These are phyloP conservation scores for Kuraishia capsulata DNA, from an alignment of 805 yeast species.

Conservation along the genomic window DNA sequence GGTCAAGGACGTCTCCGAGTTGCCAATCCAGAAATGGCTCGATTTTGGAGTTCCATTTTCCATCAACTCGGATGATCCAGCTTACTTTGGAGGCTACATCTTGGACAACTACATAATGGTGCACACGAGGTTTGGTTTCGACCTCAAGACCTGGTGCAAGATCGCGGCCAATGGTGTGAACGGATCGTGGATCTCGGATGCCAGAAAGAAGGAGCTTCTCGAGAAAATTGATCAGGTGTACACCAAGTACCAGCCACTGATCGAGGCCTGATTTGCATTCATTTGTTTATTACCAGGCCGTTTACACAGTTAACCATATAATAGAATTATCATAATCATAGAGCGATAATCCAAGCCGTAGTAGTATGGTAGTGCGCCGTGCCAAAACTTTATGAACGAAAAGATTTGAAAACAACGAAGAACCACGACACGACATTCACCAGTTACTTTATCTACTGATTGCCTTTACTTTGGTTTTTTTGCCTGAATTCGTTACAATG, in stretches of 20 bases:
- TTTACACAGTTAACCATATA: neutral
- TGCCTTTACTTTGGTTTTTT: too few species aligned
- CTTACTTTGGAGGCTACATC: conserved; percentile 81
- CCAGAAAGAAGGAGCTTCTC: conserved; percentile 39
- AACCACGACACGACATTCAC: too few species aligned
- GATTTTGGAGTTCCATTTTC: conserved; percentile 63
- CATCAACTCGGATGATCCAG: conserved; percentile 72
- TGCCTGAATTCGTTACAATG: too few species aligned
- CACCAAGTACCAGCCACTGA: conserved; percentile 15
- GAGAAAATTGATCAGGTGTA: conserved; percentile 32
- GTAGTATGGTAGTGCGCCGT: neutral
- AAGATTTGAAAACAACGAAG: neutral
- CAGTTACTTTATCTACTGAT: too few species aligned
- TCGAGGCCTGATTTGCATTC: conserved; percentile 1
- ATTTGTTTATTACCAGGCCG: neutral
- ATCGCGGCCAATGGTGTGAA: conserved; percentile 59
- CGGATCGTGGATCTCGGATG: conserved; percentile 66
- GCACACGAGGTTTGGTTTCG: conserved; percentile 57
- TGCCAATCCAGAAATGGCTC: conserved; percentile 56
- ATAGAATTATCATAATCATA: too few species aligned
- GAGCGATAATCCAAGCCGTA: too few species aligned
- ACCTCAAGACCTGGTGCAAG: conserved; percentile 47
- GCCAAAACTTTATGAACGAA: neutral
- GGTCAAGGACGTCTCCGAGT: conserved; percentile 53
- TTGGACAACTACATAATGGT: conserved; percentile 66